A percentile compares a stretch with the other conserved stretches of the same genome.
Conservation (phyloP, 148 eudicot genomes). For the Rhododendron kiyosumense region DNA sequence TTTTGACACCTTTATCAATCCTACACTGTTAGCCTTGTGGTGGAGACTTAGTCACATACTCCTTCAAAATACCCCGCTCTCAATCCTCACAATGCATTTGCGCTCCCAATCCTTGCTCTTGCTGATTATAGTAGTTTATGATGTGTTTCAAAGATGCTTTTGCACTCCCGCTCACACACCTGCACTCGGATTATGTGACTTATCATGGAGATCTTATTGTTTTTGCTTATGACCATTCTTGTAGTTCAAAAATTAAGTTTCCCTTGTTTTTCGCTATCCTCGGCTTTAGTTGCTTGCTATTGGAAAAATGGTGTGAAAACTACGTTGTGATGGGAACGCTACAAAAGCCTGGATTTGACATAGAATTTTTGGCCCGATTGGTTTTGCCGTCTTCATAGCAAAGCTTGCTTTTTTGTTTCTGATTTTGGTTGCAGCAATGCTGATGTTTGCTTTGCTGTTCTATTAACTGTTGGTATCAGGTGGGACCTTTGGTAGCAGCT, state of each 20-base stretch:
- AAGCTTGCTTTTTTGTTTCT: neutral
- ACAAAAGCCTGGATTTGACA: neutral
- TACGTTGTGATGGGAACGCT: neutral
- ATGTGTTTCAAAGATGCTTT: too few relatives aligned
- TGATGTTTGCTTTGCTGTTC: neutral
- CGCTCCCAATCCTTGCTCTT: neutral
- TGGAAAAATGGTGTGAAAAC: neutral
- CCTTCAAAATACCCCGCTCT: neutral
- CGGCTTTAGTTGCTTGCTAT: neutral
- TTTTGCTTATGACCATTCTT: neutral
- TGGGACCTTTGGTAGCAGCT: slow-evolving; percentile 60
- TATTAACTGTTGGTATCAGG: slow-evolving; percentile 25
- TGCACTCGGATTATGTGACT: too few relatives aligned
- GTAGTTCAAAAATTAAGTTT: neutral
- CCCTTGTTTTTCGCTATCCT: too few relatives aligned
- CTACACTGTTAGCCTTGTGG: neutral
- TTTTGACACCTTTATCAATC: neutral
- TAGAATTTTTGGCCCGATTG: neutral
- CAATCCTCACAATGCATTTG: too few relatives aligned
- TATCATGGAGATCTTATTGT: neutral
- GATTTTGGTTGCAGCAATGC: neutral
- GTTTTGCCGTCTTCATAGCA: neutral
- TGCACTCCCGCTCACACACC: neutral
- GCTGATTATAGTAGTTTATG: too few relatives aligned
- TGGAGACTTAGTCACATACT: neutral